Percentiles rank a stretch among this genome's conserved stretches.
Evolutionary conservation across 163 green algal genomes (phyloP).

Genomic region (Scenedesmus sp.): DNA sequence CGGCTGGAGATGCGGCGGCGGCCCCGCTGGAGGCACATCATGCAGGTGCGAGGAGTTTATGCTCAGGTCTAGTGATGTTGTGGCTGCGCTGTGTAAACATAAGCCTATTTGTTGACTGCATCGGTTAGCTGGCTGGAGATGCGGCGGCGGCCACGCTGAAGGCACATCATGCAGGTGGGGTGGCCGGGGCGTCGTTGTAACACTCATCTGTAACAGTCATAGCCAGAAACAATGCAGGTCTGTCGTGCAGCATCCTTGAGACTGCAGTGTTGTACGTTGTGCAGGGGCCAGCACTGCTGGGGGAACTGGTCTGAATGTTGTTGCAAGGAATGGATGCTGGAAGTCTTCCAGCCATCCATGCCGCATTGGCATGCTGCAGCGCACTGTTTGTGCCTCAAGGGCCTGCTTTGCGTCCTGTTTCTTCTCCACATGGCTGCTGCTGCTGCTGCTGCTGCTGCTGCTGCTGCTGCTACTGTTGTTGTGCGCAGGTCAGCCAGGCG

Average conservation of each 20-base stretch:
- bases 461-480: neutral
- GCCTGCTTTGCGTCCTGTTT: neutral
- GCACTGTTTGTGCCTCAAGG: neutral
- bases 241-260: too few relatives aligned
- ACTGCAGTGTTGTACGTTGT: neutral
- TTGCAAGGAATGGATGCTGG: neutral
- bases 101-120: neutral
- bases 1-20: slow-evolving; percentile 36
- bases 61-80: too few relatives aligned
- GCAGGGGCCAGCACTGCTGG: neutral
- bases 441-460: neutral
- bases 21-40: slow-evolving; percentile 42
- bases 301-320: neutral
- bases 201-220: too few relatives aligned
- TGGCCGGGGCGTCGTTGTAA: neutral
- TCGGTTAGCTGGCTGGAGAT: slow-evolving; percentile 40
- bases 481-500: slow-evolving; percentile 36
- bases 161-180: slow-evolving; percentile 46
- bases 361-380: too few relatives aligned
- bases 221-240: too few relatives aligned
- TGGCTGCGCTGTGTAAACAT: too few relatives aligned
- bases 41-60: slow-evolving; percentile 26
- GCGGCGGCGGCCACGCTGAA: slow-evolving; percentile 15
- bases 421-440: neutral
- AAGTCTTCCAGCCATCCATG: neutral